Percentiles rank a stretch among this genome's conserved stretches.
These are phyloP conservation scores for Lactifluus rugatus DNA, from an alignment of 768 basidiomycete species.

Conservation along the genomic window DNA sequence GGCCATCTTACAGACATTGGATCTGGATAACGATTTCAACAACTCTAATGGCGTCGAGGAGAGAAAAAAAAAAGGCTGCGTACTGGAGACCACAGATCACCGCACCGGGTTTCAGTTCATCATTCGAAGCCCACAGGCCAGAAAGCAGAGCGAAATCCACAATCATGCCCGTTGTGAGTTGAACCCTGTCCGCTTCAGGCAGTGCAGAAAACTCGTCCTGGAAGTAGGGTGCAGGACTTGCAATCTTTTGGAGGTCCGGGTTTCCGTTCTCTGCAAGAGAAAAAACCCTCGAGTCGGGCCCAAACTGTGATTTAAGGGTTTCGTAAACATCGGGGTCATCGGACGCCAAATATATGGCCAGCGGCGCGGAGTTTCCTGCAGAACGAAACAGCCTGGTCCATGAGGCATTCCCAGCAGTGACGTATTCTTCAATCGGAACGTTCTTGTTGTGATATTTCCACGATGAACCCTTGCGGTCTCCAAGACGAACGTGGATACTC, in stretches of 20 bases:
- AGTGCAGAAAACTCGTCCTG: conserved; percentile 42
- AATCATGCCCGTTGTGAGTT: conserved; percentile 52
- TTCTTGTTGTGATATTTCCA: conserved; percentile 35
- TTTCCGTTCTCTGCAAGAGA: conserved; percentile 37
- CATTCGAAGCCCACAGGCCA: conserved; percentile 46
- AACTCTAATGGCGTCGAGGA: background rate
- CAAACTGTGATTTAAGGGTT: conserved; percentile 35
- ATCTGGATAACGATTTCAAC: conserved; percentile 30
- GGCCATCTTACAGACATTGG: conserved; percentile 48
- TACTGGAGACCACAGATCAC: conserved; percentile 52
- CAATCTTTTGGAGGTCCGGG: conserved; percentile 36
- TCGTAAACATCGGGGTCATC: conserved; percentile 40
- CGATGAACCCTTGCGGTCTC: conserved; percentile 42
- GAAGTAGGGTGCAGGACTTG: conserved; percentile 43
- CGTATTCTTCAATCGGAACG: conserved; percentile 43
- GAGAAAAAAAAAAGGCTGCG: conserved; percentile 12
- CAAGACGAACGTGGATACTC: conserved; percentile 54
- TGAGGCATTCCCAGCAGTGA: conserved; percentile 33
- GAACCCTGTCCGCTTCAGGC: conserved; percentile 32
- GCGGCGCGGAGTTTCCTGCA: conserved; percentile 21
- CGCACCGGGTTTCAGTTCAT: conserved; percentile 40
- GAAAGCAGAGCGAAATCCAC: conserved; percentile 59
- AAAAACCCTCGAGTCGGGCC: conserved; percentile 31
- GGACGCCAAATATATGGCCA: conserved; percentile 49
- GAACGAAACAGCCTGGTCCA: conserved; percentile 31